Evolutionary conservation across 2,329 filamentous ascomycete genomes (phyloP).

Genomic region (Colletotrichum paranaense): DNA sequence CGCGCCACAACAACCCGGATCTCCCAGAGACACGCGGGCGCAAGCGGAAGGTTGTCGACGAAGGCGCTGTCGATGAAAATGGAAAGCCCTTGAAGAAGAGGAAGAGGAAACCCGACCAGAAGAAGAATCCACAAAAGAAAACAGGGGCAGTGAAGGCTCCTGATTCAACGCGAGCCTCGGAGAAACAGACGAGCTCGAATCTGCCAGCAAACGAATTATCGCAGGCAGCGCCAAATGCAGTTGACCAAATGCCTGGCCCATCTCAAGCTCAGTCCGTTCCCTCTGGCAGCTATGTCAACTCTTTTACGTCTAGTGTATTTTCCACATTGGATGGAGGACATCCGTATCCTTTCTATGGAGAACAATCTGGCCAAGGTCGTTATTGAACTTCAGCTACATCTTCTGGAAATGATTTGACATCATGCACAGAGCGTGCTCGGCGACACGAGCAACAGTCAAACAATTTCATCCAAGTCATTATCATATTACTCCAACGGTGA

Average conservation of each 20-base stretch:
- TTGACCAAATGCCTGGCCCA: neutral
- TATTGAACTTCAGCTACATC: neutral
- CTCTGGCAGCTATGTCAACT: neutral
- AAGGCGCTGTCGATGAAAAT: no score
- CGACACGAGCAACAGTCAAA: neutral
- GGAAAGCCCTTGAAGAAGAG: no score
- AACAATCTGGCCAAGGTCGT: neutral
- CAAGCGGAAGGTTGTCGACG: no score
- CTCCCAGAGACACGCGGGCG: no score
- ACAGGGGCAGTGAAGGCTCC: no score
- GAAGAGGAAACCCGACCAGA: no score
- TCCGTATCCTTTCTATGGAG: neutral
- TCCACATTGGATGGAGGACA: neutral
- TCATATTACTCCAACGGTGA: neutral
- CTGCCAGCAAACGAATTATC: no score
- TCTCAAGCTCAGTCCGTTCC: neutral
- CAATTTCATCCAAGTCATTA: neutral
- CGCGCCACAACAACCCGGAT: no score
- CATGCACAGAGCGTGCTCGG: neutral
- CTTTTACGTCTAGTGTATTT: neutral
- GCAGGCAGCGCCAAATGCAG: no score
- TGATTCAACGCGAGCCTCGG: no score
- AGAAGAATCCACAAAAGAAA: no score
- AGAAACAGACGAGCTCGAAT: neutral
- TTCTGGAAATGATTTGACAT: neutral